Conservation (phyloP, 352 stramenopile genomes). For the Pythium apleroticum region DNA sequence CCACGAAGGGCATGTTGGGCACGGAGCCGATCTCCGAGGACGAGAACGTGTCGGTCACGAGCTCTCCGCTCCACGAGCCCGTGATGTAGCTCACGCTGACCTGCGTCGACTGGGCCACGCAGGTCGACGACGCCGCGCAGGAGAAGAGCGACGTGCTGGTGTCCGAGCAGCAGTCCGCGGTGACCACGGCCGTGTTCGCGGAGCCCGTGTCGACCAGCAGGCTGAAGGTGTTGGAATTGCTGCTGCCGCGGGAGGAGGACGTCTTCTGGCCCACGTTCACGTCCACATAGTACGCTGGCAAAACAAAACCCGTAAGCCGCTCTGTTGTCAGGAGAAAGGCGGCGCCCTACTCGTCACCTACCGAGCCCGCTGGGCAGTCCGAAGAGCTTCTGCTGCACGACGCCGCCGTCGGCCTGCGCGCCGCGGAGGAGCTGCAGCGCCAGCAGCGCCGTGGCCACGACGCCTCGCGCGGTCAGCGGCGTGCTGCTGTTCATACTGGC, state of each 20-base stretch:
- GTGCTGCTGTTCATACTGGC: background rate
- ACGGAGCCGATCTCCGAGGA: slow-evolving; percentile 46
- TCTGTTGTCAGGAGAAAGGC: too few species aligned
- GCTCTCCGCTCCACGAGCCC: slow-evolving; percentile 60
- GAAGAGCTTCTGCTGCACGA: slow-evolving; percentile 75
- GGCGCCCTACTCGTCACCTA: too few species aligned
- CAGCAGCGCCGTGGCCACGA: background rate
- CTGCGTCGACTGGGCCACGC: slow-evolving; percentile 32
- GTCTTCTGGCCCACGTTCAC: slow-evolving; percentile 23
- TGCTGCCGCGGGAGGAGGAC: slow-evolving; percentile 11
- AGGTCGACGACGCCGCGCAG: slow-evolving; percentile 65
- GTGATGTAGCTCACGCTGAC: slow-evolving; percentile 79
- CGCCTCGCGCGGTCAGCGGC: background rate
- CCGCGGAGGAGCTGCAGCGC: background rate
- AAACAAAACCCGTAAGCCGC: too few species aligned
- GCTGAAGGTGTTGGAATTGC: slow-evolving; percentile 45
- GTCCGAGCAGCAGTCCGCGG: slow-evolving; percentile 67
- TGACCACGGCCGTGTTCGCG: slow-evolving; percentile 78
- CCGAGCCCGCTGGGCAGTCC: slow-evolving; percentile 64
- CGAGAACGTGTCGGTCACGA: slow-evolving; percentile 75
- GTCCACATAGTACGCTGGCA: slow-evolving; percentile 33
- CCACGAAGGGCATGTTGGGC: slow-evolving; percentile 50
- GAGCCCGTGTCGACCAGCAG: slow-evolving; percentile 79
- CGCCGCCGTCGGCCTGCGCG: slow-evolving; percentile 8
- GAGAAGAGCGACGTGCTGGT: slow-evolving; percentile 67